phyloP scores from a whole-genome alignment of 2,329 filamentous ascomycete species.

The Neocucurbitaria cava region DNA sequence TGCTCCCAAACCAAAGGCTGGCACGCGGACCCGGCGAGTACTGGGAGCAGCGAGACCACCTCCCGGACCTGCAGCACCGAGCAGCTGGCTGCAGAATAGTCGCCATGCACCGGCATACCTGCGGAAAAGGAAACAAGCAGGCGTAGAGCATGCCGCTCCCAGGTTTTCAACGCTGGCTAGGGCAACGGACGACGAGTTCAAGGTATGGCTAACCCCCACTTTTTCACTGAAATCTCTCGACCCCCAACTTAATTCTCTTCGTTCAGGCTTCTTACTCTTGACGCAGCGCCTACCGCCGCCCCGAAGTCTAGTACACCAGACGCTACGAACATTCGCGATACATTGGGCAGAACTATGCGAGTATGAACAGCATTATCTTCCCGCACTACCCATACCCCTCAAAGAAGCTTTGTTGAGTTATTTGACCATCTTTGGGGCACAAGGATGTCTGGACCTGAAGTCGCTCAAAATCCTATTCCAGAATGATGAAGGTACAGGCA shows the following conservation, averaged over 20 bases:
- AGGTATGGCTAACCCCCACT: constrained; percentile 26
- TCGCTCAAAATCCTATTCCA: constrained; percentile 61
- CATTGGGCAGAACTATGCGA: constrained; percentile 65
- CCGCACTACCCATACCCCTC: constrained; percentile 58
- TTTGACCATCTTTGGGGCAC: constrained; percentile 58
- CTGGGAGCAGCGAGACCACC: constrained; percentile 40
- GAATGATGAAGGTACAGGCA: constrained; percentile 39
- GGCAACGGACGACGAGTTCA: constrained; percentile 32
- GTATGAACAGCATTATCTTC: constrained; percentile 64
- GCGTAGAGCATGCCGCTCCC: constrained; percentile 6
- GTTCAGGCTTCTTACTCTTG: constrained; percentile 30
- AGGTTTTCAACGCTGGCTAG: constrained; percentile 36
- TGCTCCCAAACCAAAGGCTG: constrained; percentile 54
- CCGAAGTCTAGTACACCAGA: constrained; percentile 57
- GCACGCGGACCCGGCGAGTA: constrained; percentile 36
- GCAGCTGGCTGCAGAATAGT: constrained; percentile 52
- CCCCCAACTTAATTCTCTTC: constrained; percentile 13
- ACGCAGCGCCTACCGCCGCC: constrained; percentile 38
- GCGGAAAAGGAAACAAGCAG: constrained; percentile 20
- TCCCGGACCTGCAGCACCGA: constrained; percentile 55
- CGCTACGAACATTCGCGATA: constrained; percentile 61
- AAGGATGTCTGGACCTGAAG: constrained; percentile 49
- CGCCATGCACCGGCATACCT: constrained; percentile 33
- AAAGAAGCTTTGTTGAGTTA: constrained; percentile 65
- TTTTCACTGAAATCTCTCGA: constrained; percentile 1